Conservation (phyloP, 1,139 yeast genomes). For the Blastobotrys arbuscula region DNA sequence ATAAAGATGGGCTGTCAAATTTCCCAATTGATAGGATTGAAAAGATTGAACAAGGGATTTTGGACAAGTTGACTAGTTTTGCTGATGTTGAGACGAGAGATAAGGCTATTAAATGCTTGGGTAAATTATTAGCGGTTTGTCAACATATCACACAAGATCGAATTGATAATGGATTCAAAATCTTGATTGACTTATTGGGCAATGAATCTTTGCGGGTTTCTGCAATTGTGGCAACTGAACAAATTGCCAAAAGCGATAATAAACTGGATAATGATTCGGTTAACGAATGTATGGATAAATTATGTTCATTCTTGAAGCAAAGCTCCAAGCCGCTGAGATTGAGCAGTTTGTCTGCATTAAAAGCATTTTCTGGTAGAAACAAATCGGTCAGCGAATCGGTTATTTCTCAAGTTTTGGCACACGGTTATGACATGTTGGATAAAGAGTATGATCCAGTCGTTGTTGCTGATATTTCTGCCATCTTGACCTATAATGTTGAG, state of each 20-base stretch:
- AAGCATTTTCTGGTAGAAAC: slow-evolving; percentile 15
- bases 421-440: slow-evolving; percentile 5
- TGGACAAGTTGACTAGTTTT: slow-evolving; percentile 39
- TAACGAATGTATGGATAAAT: slow-evolving; percentile 17
- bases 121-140: slow-evolving; percentile 16
- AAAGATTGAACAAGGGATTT: slow-evolving; percentile 26
- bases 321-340: slow-evolving; percentile 26
- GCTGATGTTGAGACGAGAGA: slow-evolving; percentile 49
- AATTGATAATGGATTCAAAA: slow-evolving; percentile 17
- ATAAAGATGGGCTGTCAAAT: neutral
- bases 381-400: neutral
- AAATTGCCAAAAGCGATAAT: slow-evolving; percentile 11
- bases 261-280: slow-evolving; percentile 21
- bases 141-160: slow-evolving; percentile 10
- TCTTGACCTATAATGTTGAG: neutral
- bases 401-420: slow-evolving; percentile 2
- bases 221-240: slow-evolving; percentile 26
- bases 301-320: slow-evolving; percentile 24
- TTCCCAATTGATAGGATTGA: slow-evolving; percentile 15
- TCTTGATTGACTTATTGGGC: slow-evolving; percentile 25
- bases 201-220: slow-evolving; percentile 31
- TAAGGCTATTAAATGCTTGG: slow-evolving; percentile 40
- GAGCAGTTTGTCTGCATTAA: slow-evolving; percentile 25
- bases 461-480: neutral
- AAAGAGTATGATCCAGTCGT: slow-evolving; percentile 5